Percentiles rank a stretch among this genome's conserved stretches.
Conservation (phyloP, 1,284 basidiomycete species). For the Fomitopsis palustris region DNA sequence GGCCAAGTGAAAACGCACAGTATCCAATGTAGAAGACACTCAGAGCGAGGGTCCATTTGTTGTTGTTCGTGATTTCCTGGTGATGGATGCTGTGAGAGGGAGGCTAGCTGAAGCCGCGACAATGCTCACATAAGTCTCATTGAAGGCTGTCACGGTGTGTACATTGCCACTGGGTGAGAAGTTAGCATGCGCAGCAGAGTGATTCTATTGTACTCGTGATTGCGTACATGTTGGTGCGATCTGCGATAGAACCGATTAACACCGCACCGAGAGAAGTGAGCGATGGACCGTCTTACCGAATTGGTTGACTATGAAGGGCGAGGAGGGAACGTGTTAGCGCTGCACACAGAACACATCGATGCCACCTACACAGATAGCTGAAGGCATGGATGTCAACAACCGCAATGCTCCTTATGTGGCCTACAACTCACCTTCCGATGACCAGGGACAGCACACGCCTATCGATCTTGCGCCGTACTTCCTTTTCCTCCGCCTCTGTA, state of each 20-base stretch:
- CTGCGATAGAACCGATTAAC: slow-evolving; percentile 21
- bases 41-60: slow-evolving; percentile 50
- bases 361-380: slow-evolving; percentile 44
- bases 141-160: slow-evolving; percentile 47
- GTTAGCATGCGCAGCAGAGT: background rate
- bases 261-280: background rate
- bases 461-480: slow-evolving; percentile 46
- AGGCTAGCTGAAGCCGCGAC: background rate
- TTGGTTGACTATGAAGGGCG: slow-evolving; percentile 42
- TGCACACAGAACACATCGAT: background rate
- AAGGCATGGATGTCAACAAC: background rate
- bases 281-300: slow-evolving; percentile 35
- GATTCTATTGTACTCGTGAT: background rate
- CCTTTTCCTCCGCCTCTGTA: slow-evolving; percentile 43
- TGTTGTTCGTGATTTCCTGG: slow-evolving; percentile 46
- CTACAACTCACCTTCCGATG: slow-evolving; percentile 37
- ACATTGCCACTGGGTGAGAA: slow-evolving; percentile 43
- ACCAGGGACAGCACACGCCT: slow-evolving; percentile 43
- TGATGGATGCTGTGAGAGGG: too few species aligned
- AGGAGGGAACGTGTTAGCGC: background rate
- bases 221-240: slow-evolving; percentile 51
- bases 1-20: slow-evolving; percentile 32
- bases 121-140: slow-evolving; percentile 44
- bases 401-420: too few species aligned
- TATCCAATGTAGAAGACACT: slow-evolving; percentile 60